Evolutionary conservation across 2,329 filamentous ascomycete species (phyloP).

Genomic region (Monosporascus sp.): DNA sequence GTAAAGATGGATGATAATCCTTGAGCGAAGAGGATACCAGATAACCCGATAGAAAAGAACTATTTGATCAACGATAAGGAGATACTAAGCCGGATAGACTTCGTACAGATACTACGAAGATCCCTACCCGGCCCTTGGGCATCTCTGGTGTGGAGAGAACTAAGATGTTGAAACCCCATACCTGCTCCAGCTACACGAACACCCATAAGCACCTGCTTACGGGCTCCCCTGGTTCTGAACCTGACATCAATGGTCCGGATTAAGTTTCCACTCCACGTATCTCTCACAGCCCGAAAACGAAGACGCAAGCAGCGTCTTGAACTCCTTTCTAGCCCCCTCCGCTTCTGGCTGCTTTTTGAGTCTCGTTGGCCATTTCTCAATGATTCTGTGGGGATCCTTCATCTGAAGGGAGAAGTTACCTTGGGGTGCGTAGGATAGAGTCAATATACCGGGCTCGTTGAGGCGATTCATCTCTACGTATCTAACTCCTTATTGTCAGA

Average conservation of each 20-base stretch:
- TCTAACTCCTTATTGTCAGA: neutral
- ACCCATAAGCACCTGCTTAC: too few relatives aligned
- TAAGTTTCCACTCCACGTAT: slow-evolving; percentile 5
- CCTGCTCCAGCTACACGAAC: too few relatives aligned
- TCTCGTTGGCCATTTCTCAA: slow-evolving; percentile 28
- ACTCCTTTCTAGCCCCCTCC: slow-evolving; percentile 23
- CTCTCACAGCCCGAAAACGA: slow-evolving; percentile 1
- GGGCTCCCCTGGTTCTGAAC: too few relatives aligned
- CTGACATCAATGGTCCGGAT: neutral
- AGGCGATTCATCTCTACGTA: slow-evolving; percentile 3
- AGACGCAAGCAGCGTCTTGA: slow-evolving; percentile 9
- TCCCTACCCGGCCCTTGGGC: too few relatives aligned
- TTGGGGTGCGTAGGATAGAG: too few relatives aligned
- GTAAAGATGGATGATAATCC: too few relatives aligned
- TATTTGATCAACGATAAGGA: too few relatives aligned
- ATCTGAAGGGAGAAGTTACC: slow-evolving; percentile 9
- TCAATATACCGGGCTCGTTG: neutral
- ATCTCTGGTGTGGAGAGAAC: too few relatives aligned
- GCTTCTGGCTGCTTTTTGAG: slow-evolving; percentile 14
- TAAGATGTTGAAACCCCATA: neutral
- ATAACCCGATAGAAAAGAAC: too few relatives aligned
- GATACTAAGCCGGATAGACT: too few relatives aligned
- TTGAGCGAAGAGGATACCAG: too few relatives aligned
- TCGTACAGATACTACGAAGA: too few relatives aligned
- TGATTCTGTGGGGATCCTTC: slow-evolving; percentile 26